These are phyloP conservation scores for Xylaria sp. DNA, from an alignment of 2,329 filamentous ascomycete species.

Conservation along the genomic window DNA sequence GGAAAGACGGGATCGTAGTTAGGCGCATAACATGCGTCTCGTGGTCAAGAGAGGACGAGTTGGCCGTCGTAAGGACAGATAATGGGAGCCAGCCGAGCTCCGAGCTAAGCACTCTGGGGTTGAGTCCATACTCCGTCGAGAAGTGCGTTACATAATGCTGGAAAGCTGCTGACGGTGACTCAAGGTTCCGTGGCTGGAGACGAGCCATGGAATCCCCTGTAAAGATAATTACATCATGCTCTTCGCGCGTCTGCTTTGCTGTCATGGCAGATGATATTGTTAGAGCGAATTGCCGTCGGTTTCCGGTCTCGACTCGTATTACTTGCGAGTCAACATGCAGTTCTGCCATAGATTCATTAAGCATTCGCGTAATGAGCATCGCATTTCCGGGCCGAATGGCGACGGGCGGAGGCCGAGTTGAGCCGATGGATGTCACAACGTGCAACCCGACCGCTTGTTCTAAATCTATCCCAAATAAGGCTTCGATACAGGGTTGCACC, in stretches of 20 bases:
- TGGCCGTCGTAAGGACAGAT: background rate
- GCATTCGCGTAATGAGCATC: background rate
- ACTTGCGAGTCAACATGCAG: background rate
- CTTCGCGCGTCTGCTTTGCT: background rate
- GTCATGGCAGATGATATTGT: constrained; percentile 1
- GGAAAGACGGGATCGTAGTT: background rate
- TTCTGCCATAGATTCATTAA: background rate
- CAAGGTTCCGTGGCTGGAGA: background rate
- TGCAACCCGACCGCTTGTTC: constrained; percentile 8
- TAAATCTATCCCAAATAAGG: constrained; percentile 8
- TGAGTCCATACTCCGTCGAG: background rate
- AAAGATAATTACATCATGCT: constrained; percentile 9
- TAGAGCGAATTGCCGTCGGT: constrained; percentile 1
- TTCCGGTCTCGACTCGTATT: background rate
- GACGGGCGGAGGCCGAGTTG: background rate
- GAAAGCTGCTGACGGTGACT: background rate
- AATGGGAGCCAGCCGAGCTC: background rate
- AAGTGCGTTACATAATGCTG: constrained; percentile 7
- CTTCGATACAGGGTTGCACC: constrained; percentile 7
- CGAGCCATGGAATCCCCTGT: constrained; percentile 7
- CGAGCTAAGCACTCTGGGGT: background rate
- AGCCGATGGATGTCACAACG: constrained; percentile 3
- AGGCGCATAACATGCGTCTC: background rate
- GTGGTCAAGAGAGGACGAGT: constrained; percentile 1
- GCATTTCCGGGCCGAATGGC: background rate